Base-by-base conservation (phyloP, 2,329 filamentous ascomycete genomes). In the Venturia effusa region DNA sequence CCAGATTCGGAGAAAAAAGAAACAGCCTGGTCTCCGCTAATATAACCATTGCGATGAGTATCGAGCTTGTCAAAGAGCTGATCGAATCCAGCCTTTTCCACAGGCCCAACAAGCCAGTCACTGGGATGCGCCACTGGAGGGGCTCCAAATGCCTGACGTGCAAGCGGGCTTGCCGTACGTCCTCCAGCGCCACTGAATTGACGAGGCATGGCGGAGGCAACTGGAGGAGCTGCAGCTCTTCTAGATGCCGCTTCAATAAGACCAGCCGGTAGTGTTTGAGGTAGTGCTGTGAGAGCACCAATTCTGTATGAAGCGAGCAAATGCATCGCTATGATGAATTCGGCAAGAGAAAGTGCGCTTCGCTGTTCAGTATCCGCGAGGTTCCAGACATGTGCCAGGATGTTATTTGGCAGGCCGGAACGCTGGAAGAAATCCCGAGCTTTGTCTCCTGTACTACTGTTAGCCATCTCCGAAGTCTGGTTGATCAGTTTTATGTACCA, bases 271-370 rank as follows among this genome's bases (percentile, higher is more conserved):
- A 99, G 83, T 32, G 88, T 84, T 66, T 80, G 88, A 1, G 94
- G 94, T 64, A 97, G 81, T 24, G 84, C 86, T 67, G 90, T 87
- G 74, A 99, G 83, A 37, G 86, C 82, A 27, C 92, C 89, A 15
- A 87, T 88, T 80, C 96, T 96, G 77, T 90, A 91, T 15, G 92
- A 96, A 17, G 91, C 93, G 67, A 99, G 82, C 66, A 99, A 80
- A 75, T 99, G 94, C 94, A 99, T 99, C 57, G 94, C 94, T 71
- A 99, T 95, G 72, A 96, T 89, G 74, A 99, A 99, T 71, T 97
- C 94, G 17, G 92, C 93, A 69, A 87, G 82, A 65, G 92, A 89
- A 41, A 99, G 81, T 39, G 88, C 86, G 61, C 94, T 94, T 62
- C 92, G 86, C 76, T 96, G 92, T 75, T 97, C 92, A 0, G 91